These are phyloP conservation scores for Tetraselmis striata DNA, from an alignment of 139 green algal genomes.

Conservation along the genomic window DNA sequence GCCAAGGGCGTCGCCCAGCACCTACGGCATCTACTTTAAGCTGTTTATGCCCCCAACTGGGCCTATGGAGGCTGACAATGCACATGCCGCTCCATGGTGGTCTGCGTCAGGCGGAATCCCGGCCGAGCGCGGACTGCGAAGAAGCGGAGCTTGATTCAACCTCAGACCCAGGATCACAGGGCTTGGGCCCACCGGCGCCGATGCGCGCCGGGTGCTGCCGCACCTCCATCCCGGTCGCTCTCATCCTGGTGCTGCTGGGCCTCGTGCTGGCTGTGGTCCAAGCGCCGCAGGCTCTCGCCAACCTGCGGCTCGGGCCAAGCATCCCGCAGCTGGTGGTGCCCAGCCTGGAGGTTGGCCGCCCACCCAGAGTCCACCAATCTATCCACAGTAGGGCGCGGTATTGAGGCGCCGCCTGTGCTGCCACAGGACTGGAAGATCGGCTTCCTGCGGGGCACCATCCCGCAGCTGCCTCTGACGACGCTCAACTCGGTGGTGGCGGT, in stretches of 20 bases:
- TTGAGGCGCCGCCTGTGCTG: neutral
- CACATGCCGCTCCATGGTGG: too few species aligned
- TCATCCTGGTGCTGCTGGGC: slow-evolving; percentile 57
- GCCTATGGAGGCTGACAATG: too few species aligned
- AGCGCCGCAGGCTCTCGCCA: slow-evolving; percentile 22
- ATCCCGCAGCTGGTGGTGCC: slow-evolving; percentile 48
- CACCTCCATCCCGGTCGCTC: slow-evolving; percentile 39
- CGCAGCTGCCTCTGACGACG: slow-evolving; percentile 48
- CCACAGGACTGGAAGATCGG: slow-evolving; percentile 23
- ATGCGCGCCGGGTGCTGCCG: neutral
- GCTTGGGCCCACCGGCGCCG: neutral
- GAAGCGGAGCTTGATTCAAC: too few species aligned
- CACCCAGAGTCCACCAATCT: neutral
- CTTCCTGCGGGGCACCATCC: slow-evolving; percentile 23
- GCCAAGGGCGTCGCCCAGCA: too few species aligned
- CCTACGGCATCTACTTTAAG: too few species aligned
- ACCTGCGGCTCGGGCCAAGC: slow-evolving; percentile 44
- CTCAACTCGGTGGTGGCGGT: slow-evolving; percentile 79
- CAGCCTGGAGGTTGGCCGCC: neutral
- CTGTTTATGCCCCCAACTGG: too few species aligned
- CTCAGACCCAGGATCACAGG: too few species aligned
- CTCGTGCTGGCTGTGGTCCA: slow-evolving; percentile 39
- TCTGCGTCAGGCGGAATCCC: too few species aligned
- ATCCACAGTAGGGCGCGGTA: neutral
- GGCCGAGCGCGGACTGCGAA: neutral